Conservation (phyloP, 352 stramenopile species). For the Peronospora farinosa region DNA sequence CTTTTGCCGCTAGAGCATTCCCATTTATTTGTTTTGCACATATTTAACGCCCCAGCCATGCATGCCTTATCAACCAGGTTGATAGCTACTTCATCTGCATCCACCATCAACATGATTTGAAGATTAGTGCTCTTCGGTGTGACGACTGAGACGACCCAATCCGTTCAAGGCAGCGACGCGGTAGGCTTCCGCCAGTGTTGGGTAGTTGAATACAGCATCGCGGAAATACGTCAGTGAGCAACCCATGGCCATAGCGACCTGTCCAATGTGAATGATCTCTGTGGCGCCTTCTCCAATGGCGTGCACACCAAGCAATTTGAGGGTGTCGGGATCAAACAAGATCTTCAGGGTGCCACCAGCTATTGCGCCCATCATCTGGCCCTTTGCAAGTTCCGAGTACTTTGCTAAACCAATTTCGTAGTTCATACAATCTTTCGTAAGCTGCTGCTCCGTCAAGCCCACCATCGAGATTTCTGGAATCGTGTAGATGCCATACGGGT, state of each 20-base stretch:
- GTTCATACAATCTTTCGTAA: slow-evolving; percentile 71
- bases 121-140: slow-evolving; percentile 63
- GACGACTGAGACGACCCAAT: slow-evolving; percentile 75
- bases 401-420: slow-evolving; percentile 86
- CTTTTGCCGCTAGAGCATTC: slow-evolving; percentile 1
- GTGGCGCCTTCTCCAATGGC: slow-evolving; percentile 85
- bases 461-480: slow-evolving; percentile 90
- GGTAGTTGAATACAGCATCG: slow-evolving; percentile 90
- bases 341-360: slow-evolving; percentile 85
- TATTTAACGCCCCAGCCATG: slow-evolving; percentile 17
- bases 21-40: slow-evolving; percentile 27
- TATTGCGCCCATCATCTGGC: slow-evolving; percentile 82
- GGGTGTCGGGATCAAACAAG: slow-evolving; percentile 71
- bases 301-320: slow-evolving; percentile 84
- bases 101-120: slow-evolving; percentile 3
- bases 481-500: slow-evolving; percentile 89
- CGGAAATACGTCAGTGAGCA: slow-evolving; percentile 85
- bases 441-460: slow-evolving; percentile 83
- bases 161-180: slow-evolving; percentile 84
- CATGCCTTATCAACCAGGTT: slow-evolving; percentile 10
- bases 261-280: slow-evolving; percentile 90
- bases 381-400: slow-evolving; percentile 85
- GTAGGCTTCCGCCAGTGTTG: slow-evolving; percentile 87
- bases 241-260: slow-evolving; percentile 80
- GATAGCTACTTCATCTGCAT: slow-evolving; percentile 8